These are phyloP conservation scores for Ganoderma meredithae DNA, from an alignment of 1,284 basidiomycete genomes.

Conservation along the genomic window DNA sequence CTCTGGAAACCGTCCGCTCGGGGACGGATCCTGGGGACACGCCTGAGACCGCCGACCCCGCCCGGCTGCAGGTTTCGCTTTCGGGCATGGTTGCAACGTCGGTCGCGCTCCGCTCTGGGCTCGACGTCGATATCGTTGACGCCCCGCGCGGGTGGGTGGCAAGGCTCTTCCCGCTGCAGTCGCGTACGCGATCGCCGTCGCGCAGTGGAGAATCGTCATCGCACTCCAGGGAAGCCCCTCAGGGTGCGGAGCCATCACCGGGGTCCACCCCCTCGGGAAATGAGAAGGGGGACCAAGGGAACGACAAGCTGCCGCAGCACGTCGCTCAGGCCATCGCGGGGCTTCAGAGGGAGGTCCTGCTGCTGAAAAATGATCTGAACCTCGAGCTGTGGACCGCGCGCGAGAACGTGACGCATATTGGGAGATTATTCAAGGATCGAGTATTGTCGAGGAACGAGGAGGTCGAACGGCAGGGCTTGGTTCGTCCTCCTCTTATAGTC, in stretches of 20 bases:
- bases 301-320: slow-evolving; percentile 49
- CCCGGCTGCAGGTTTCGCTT: slow-evolving; percentile 60
- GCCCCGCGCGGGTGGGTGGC: slow-evolving; percentile 36
- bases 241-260: slow-evolving; percentile 12
- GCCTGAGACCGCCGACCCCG: slow-evolving; percentile 28
- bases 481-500: slow-evolving; percentile 45
- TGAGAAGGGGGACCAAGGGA: slow-evolving; percentile 1
- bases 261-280: not conserved
- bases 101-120: slow-evolving; percentile 70
- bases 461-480: slow-evolving; percentile 81
- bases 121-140: slow-evolving; percentile 62
- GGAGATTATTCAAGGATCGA: slow-evolving; percentile 77
- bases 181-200: slow-evolving; percentile 35
- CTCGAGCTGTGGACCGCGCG: slow-evolving; percentile 83
- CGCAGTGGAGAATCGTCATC: slow-evolving; percentile 28
- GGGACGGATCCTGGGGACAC: slow-evolving; percentile 9
- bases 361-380: slow-evolving; percentile 81
- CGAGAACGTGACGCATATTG: slow-evolving; percentile 81
- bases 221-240: slow-evolving; percentile 18
- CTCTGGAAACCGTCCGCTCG: slow-evolving; percentile 23
- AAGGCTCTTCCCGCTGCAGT: slow-evolving; percentile 31
- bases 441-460: slow-evolving; percentile 77
- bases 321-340: slow-evolving; percentile 68
- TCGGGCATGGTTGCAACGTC: slow-evolving; percentile 76
- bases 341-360: slow-evolving; percentile 75